These are phyloP conservation scores for Gardenia jasminoides DNA, from an alignment of 257 asterid species.

Conservation along the genomic window DNA sequence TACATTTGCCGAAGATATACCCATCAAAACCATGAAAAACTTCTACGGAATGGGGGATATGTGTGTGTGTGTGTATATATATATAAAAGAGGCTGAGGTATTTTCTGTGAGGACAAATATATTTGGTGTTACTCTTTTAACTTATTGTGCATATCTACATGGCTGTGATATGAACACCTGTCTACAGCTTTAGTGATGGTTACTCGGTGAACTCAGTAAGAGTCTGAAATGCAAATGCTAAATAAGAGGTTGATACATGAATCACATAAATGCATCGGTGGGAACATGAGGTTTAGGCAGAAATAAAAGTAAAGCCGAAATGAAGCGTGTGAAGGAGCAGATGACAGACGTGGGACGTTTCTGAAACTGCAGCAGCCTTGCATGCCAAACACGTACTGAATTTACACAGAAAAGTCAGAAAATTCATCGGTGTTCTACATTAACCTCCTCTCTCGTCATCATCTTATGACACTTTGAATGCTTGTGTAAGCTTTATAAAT, in stretches of 20 bases:
- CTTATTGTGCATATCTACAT: background rate
- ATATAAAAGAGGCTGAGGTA: background rate
- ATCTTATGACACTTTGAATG: background rate
- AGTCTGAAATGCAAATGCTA: conserved; percentile 9
- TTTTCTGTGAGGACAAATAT: background rate
- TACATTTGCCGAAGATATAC: background rate
- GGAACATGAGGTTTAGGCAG: conserved; percentile 1
- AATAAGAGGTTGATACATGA: background rate
- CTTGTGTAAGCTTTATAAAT: background rate
- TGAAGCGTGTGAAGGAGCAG: conserved; percentile 30
- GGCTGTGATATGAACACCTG: background rate
- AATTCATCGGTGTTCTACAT: background rate
- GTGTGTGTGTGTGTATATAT: background rate
- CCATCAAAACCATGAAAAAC: background rate
- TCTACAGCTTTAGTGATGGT: background rate
- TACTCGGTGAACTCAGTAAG: background rate
- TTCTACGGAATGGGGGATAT: too few relatives aligned
- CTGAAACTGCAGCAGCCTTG: conserved; percentile 26
- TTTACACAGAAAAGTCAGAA: conserved; percentile 5
- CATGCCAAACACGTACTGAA: conserved; percentile 40
- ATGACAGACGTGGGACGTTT: conserved; percentile 21
- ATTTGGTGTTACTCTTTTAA: background rate
- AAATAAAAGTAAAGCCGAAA: conserved; percentile 18
- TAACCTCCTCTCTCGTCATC: background rate
- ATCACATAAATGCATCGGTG: conserved; percentile 15